Evolutionary conservation across 306 rosid genomes (phyloP).

Genomic region (Myrica gale): DNA sequence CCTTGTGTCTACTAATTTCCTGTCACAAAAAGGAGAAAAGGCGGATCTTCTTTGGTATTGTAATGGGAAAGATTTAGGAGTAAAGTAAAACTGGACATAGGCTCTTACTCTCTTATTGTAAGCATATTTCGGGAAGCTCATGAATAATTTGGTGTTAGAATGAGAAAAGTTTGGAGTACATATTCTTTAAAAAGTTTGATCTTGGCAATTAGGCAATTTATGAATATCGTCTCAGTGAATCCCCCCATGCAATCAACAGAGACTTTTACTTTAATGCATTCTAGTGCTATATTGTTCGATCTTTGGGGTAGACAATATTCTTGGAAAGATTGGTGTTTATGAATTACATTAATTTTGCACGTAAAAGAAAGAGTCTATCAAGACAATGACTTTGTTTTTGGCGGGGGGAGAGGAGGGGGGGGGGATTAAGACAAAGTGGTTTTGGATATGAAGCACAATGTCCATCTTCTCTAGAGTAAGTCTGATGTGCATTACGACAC

Average conservation of each 20-base stretch:
- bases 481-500: background rate
- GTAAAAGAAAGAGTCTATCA: too few species aligned
- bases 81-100: background rate
- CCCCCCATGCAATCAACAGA: background rate
- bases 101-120: background rate
- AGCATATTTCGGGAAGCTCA: background rate
- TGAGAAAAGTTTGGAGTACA: background rate
- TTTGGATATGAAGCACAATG: background rate
- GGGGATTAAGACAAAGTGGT: too few species aligned
- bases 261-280: background rate
- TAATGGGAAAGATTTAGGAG: background rate
- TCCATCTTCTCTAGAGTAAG: background rate
- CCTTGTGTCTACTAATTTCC: background rate
- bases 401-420: background rate
- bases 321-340: too few species aligned
- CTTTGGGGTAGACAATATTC: background rate
- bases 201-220: background rate
- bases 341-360: too few species aligned
- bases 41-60: background rate
- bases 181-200: background rate
- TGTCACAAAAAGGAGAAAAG: background rate
- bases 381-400: too few species aligned
- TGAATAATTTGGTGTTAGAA: background rate
- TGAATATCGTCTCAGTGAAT: background rate
- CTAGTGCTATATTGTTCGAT: background rate